These are phyloP conservation scores for Fusarium sp. DNA, from an alignment of 2,329 filamentous ascomycete genomes.

Conservation along the genomic window DNA sequence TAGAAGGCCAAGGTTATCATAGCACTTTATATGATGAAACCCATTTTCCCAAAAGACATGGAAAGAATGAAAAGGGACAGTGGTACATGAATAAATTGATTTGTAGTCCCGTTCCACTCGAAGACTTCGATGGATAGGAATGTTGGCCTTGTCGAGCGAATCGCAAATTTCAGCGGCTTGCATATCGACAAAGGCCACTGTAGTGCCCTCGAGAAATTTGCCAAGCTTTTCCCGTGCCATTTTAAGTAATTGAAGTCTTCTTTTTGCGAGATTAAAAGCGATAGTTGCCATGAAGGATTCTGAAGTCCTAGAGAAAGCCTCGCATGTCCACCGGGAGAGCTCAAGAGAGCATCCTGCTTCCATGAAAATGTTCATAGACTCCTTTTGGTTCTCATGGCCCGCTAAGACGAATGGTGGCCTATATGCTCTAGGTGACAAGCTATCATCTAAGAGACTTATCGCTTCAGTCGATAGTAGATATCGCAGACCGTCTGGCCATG, in stretches of 20 bases:
- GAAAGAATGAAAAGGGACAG: rapidly evolving
- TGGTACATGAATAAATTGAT: background rate
- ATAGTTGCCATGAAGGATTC: background rate
- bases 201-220: rapidly evolving
- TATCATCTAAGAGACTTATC: rapidly evolving
- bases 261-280: background rate
- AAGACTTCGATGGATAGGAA: background rate
- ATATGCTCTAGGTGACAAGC: background rate
- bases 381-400: rapidly evolving
- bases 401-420: too few relatives aligned
- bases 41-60: background rate
- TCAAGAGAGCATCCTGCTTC: background rate
- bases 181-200: background rate
- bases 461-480: background rate
- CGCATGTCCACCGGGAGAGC: too few relatives aligned
- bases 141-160: rapidly evolving
- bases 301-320: background rate
- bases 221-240: background rate
- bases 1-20: rapidly evolving
- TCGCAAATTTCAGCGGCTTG: background rate
- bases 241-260: background rate
- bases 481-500: background rate
- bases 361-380: rapidly evolving
- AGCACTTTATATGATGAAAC: background rate
- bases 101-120: background rate